These are phyloP conservation scores for Garcia nutans DNA, from an alignment of 345 rosid genomes.

Conservation along the genomic window DNA sequence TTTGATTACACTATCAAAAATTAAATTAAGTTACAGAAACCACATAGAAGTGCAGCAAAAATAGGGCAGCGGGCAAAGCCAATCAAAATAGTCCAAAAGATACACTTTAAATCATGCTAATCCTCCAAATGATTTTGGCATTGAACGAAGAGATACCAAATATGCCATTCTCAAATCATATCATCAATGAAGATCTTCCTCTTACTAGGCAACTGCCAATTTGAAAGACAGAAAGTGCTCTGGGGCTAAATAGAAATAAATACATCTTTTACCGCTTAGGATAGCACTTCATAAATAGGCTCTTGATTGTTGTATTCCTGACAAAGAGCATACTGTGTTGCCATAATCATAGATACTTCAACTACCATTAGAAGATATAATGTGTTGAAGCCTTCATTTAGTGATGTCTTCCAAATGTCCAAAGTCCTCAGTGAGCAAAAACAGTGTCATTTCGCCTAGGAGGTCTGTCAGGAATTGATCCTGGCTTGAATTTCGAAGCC, in stretches of 20 bases:
- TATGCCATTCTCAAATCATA: not conserved
- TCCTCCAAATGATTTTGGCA: not conserved
- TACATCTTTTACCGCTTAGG: conserved; percentile 1
- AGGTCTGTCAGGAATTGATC: conserved; percentile 85
- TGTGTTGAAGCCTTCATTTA: not conserved
- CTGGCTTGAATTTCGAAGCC: conserved; percentile 93
- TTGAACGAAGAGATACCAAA: not conserved
- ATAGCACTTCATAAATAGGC: conserved; percentile 2
- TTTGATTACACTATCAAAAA: not conserved
- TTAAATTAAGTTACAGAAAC: not conserved
- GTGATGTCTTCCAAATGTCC: not conserved
- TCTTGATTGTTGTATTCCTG: not conserved
- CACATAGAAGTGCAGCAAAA: not conserved
- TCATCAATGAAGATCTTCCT: not conserved
- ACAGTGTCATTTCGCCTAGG: conserved; percentile 89
- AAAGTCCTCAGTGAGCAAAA: conserved; percentile 55
- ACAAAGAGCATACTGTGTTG: not conserved
- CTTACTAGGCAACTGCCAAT: not conserved
- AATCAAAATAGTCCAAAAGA: not conserved
- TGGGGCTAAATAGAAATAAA: not conserved
- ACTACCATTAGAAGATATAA: not conserved
- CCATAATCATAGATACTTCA: conserved; percentile 1
- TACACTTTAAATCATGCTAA: not conserved
- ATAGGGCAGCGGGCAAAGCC: not conserved
- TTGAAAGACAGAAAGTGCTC: not conserved